phyloP scores from a whole-genome alignment of 345 rosid genomes.

The Euphorbia peplus region DNA sequence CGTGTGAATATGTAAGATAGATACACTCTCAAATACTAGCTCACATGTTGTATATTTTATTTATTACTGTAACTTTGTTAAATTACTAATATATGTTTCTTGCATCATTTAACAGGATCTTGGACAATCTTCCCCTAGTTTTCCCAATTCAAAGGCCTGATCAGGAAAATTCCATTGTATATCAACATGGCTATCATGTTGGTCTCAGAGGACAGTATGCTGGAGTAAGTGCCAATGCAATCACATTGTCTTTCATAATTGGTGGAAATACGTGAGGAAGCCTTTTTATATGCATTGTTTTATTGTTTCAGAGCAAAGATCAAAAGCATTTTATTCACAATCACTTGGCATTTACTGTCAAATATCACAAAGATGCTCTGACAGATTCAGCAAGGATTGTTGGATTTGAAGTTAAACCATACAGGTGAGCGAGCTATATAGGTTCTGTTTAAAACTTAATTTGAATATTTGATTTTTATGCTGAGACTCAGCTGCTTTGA shows the following conservation, averaged over 20 bases:
- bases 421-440: slow-evolving; percentile 45
- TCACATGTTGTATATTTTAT: background rate
- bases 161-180: slow-evolving; percentile 42
- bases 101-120: slow-evolving; percentile 43
- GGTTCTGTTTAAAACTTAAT: slow-evolving; percentile 3
- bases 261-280: background rate
- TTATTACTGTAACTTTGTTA: background rate
- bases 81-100: background rate
- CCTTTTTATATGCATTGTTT: slow-evolving; percentile 3
- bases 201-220: slow-evolving; percentile 66
- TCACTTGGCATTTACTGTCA: slow-evolving; percentile 71
- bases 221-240: slow-evolving; percentile 41
- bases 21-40: background rate
- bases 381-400: slow-evolving; percentile 71
- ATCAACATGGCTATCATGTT: slow-evolving; percentile 62
- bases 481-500: slow-evolving; percentile 18
- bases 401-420: slow-evolving; percentile 91
- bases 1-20: slow-evolving; percentile 71
- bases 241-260: slow-evolving; percentile 5
- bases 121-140: slow-evolving; percentile 79
- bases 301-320: slow-evolving; percentile 64
- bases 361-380: slow-evolving; percentile 60
- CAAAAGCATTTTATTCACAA: slow-evolving; percentile 82
- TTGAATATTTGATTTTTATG: background rate
- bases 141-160: slow-evolving; percentile 50